These are phyloP conservation scores for Pseudogymnoascus verrucosus DNA, from an alignment of 2,329 filamentous ascomycete genomes.

Conservation along the genomic window DNA sequence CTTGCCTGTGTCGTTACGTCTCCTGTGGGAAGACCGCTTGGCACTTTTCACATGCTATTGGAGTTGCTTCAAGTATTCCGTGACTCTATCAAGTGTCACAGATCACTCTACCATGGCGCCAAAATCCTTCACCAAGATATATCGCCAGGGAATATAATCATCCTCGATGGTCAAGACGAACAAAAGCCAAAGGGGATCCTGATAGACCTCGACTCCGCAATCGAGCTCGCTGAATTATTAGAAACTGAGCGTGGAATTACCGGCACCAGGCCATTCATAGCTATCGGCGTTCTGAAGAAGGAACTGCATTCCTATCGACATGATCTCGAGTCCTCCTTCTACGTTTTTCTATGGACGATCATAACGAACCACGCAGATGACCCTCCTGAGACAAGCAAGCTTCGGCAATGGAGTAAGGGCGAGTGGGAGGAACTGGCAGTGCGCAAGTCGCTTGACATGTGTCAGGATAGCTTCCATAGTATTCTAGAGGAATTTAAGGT, in stretches of 20 bases:
- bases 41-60: background rate
- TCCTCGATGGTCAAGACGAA: conserved; percentile 18
- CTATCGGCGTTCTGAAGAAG: conserved; percentile 20
- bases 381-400: conserved; percentile 17
- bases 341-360: conserved; percentile 22
- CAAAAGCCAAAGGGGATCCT: conserved; percentile 17
- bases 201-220: conserved; percentile 23
- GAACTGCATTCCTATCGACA: conserved; percentile 21
- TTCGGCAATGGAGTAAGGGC: conserved; percentile 19
- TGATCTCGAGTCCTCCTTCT: conserved; percentile 23
- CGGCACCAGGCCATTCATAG: conserved; percentile 22
- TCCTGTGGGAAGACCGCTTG: background rate
- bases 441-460: conserved; percentile 19
- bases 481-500: conserved; percentile 19
- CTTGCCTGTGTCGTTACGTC: background rate
- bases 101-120: background rate
- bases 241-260: conserved; percentile 11
- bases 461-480: conserved; percentile 13
- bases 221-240: conserved; percentile 12
- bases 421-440: conserved; percentile 16
- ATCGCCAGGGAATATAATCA: conserved; percentile 4
- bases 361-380: conserved; percentile 18
- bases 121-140: background rate
- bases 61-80: background rate
- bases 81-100: background rate